A percentile compares a stretch with the other conserved stretches of the same genome.
phyloP scores from a whole-genome alignment of 352 stramenopile genomes.

The Aphanomyces cochlioides region DNA sequence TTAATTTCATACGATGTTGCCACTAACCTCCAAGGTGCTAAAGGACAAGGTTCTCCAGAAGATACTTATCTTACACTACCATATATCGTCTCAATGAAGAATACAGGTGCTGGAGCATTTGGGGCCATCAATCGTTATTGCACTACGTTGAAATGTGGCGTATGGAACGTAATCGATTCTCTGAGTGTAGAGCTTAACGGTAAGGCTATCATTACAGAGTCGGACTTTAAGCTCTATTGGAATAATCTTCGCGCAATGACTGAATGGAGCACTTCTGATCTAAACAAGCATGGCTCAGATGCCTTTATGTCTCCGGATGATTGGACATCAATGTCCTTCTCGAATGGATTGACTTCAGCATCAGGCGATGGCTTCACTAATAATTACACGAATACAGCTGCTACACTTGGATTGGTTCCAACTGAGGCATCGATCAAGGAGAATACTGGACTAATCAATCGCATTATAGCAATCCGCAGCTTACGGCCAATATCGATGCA shows the following conservation, averaged over 20 bases:
- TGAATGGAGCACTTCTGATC: conserved; percentile 29
- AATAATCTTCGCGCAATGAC: conserved; percentile 39
- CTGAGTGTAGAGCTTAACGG: conserved; percentile 34
- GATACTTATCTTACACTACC: conserved; percentile 32
- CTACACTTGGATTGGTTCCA: not conserved
- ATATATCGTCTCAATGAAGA: conserved; percentile 32
- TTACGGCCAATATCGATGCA: conserved; percentile 10
- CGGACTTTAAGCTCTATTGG: conserved; percentile 33
- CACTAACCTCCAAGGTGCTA: conserved; percentile 30
- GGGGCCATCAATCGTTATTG: conserved; percentile 33
- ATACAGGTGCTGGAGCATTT: conserved; percentile 21
- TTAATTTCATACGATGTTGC: conserved; percentile 31
- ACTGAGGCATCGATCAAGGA: no score
- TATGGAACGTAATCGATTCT: conserved; percentile 39
- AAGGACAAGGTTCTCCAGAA: conserved; percentile 30
- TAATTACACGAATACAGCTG: conserved; percentile 22
- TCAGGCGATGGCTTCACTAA: conserved; percentile 34
- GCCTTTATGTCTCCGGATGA: conserved; percentile 36
- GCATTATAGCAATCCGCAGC: conserved; percentile 26
- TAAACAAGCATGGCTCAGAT: conserved; percentile 38
- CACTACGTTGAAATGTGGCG: conserved; percentile 32
- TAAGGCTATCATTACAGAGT: conserved; percentile 31
- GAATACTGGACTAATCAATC: not conserved
- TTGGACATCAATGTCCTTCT: conserved; percentile 23
- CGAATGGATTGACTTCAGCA: not conserved